These are phyloP conservation scores for Verticillium dahliae DNA, from an alignment of 2,329 filamentous ascomycete species.

Conservation along the genomic window DNA sequence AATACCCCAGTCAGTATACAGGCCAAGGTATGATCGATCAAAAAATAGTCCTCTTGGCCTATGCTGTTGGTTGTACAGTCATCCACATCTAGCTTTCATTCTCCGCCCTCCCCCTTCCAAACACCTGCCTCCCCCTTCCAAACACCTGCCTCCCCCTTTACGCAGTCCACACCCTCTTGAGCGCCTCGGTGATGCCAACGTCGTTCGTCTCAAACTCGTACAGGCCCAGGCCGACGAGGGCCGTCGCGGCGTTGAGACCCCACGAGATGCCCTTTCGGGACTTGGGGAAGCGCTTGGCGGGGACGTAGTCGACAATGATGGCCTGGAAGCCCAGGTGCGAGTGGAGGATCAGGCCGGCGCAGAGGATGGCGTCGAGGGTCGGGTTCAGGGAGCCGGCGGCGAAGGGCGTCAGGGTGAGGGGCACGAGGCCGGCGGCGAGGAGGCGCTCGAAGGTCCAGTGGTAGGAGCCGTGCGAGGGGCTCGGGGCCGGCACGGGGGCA, in stretches of 20 bases:
- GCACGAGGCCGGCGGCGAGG: slow-evolving; percentile 74
- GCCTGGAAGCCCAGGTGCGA: slow-evolving; percentile 94
- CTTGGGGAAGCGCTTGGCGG: slow-evolving; percentile 61
- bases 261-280: slow-evolving; percentile 64
- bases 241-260: slow-evolving; percentile 71
- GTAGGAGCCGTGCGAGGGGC: slow-evolving; percentile 84
- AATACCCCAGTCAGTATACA: not conserved
- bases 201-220: slow-evolving; percentile 99
- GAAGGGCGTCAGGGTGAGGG: slow-evolving; percentile 85
- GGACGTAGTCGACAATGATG: slow-evolving; percentile 87
- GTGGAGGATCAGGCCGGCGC: slow-evolving; percentile 78
- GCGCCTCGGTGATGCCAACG: slow-evolving; percentile 83
- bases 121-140: too few relatives aligned
- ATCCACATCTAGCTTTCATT: not conserved
- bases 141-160: slow-evolving; percentile 24
- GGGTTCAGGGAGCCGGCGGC: slow-evolving; percentile 89
- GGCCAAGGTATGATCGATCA: not conserved
- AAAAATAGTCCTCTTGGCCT: slow-evolving; percentile 1
- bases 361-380: slow-evolving; percentile 76
- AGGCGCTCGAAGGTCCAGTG: slow-evolving; percentile 97
- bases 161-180: slow-evolving; percentile 86
- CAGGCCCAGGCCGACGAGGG: slow-evolving; percentile 77
- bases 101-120: too few relatives aligned
- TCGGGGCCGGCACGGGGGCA: slow-evolving; percentile 63
- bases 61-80: slow-evolving; percentile 4